phyloP scores from a whole-genome alignment of 345 rosid genomes.

The Sonneratia alba region DNA sequence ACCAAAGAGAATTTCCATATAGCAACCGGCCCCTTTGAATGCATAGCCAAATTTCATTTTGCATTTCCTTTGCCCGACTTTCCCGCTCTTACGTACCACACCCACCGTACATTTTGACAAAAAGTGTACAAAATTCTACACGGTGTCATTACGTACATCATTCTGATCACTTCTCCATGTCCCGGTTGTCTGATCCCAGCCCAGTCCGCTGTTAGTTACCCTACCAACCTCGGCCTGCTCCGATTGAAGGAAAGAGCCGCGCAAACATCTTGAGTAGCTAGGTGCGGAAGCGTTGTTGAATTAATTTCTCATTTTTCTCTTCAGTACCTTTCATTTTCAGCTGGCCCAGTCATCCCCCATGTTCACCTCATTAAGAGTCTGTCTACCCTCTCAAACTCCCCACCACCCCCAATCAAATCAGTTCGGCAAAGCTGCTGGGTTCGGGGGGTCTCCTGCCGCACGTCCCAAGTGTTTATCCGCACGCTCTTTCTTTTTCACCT shows the following conservation, averaged over 20 bases:
- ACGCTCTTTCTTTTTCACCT: not conserved
- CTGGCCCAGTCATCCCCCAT: not conserved
- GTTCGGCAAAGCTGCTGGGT: too few species aligned
- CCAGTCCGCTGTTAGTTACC: not conserved
- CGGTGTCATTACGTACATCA: not conserved
- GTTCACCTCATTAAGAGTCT: not conserved
- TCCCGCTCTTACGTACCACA: not conserved
- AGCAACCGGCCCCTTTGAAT: not conserved
- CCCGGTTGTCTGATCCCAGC: not conserved
- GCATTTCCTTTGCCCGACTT: not conserved
- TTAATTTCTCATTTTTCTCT: not conserved
- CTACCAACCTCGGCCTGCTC: slow-evolving; percentile 22
- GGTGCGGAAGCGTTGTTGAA: slow-evolving; percentile 20
- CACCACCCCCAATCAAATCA: too few species aligned
- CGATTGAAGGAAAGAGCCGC: slow-evolving; percentile 3
- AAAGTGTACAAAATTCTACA: slow-evolving; percentile 15
- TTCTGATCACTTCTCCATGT: not conserved
- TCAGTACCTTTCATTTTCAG: not conserved
- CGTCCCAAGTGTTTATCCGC: too few species aligned
- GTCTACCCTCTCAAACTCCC: not conserved
- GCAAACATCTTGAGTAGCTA: slow-evolving; percentile 1
- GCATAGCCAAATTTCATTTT: not conserved
- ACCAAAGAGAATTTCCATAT: not conserved
- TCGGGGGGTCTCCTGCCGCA: too few species aligned
- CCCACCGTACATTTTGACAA: slow-evolving; percentile 5